Conservation (phyloP, 2,329 filamentous ascomycete genomes). For the Apiospora hydei region DNA sequence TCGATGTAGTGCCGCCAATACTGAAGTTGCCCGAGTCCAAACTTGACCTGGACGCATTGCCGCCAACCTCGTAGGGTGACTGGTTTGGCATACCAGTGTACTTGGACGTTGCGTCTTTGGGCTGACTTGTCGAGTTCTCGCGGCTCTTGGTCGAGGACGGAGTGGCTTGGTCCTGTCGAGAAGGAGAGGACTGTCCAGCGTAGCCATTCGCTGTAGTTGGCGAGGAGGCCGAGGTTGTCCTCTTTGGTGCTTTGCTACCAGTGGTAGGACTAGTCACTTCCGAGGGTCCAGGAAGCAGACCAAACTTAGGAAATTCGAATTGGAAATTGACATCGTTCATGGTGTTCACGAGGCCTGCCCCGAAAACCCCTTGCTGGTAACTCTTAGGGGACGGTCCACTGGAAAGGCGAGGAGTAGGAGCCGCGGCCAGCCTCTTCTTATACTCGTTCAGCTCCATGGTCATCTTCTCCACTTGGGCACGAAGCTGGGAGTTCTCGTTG, state of each 20-base stretch:
- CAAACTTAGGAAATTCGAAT: conserved; percentile 96
- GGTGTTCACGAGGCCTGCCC: conserved; percentile 61
- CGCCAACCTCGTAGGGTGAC: conserved; percentile 49
- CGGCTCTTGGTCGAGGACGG: conserved; percentile 45
- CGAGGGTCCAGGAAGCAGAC: conserved; percentile 66
- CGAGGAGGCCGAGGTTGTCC: conserved; percentile 37
- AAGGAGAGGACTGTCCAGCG: conserved; percentile 44
- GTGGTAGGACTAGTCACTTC: conserved; percentile 30
- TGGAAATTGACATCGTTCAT: conserved; percentile 83
- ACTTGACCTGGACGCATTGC: conserved; percentile 57
- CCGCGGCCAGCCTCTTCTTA: conserved; percentile 80
- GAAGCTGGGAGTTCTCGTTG: conserved; percentile 84
- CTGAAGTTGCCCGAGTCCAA: conserved; percentile 59
- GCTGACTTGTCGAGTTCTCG: conserved; percentile 44
- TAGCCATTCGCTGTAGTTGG: conserved; percentile 39
- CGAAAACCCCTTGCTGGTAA: conserved; percentile 49
- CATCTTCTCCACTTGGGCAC: conserved; percentile 87
- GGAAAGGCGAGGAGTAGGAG: conserved; percentile 44
- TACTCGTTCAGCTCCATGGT: conserved; percentile 88
- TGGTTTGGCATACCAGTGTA: conserved; percentile 64
- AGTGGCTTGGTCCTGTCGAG: conserved; percentile 41
- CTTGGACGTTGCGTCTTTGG: conserved; percentile 61
- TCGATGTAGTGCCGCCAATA: conserved; percentile 61
- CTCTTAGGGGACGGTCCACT: conserved; percentile 44
- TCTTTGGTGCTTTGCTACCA: conserved; percentile 29